These are phyloP conservation scores for Acidomyces sp. DNA, from an alignment of 495 filamentous ascomycete genomes.

Conservation along the genomic window DNA sequence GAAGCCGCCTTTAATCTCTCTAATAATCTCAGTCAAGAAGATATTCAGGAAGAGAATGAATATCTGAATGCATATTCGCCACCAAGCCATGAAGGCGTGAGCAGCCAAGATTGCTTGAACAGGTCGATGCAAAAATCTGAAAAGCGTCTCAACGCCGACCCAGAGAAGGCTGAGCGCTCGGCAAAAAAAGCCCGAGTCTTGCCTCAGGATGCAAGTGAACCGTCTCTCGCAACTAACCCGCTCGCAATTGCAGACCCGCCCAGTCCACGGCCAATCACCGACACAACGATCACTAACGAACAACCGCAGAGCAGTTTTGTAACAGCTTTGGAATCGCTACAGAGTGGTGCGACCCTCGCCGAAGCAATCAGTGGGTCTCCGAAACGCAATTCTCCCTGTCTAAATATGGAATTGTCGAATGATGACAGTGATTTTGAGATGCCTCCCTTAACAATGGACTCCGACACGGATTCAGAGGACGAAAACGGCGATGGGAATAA, in stretches of 20 bases:
- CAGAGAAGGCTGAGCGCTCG: not conserved
- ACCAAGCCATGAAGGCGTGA: no score
- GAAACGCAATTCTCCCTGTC: not conserved
- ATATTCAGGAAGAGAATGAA: conserved; percentile 4
- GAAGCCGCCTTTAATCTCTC: not conserved
- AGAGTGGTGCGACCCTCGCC: not conserved
- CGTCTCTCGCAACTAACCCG: conserved; percentile 1
- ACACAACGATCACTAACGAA: not conserved
- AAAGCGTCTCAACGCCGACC: conserved; percentile 1
- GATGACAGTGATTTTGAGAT: conserved; percentile 22
- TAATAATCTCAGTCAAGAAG: not conserved
- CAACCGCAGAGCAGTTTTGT: conserved; percentile 10
- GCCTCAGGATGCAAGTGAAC: not conserved
- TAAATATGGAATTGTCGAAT: not conserved
- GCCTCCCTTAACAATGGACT: conserved; percentile 20
- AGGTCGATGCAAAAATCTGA: not conserved
- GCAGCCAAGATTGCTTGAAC: no score
- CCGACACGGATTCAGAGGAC: conserved; percentile 19
- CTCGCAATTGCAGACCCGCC: not conserved
- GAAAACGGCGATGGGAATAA: conserved; percentile 16
- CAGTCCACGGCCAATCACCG: not conserved
- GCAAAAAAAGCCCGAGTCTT: not conserved
- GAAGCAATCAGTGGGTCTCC: not conserved
- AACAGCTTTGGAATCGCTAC: conserved; percentile 7
- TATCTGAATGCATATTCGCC: not conserved